phyloP scores from a whole-genome alignment of 2,329 filamentous ascomycete species.

The Rosellinia necatrix region DNA sequence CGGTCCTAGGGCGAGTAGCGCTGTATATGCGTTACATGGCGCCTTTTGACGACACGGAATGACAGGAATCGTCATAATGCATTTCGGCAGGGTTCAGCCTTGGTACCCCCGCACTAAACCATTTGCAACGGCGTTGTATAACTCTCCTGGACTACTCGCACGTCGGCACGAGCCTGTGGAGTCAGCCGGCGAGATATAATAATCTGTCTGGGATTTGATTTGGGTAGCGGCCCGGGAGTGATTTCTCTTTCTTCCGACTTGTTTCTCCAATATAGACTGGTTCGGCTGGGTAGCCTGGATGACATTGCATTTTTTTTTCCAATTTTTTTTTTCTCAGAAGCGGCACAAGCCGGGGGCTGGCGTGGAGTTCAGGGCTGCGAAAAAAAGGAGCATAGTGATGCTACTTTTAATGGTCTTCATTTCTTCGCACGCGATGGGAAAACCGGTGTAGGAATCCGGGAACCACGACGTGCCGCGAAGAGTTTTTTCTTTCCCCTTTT shows the following conservation, averaged over 20 bases:
- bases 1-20: neutral
- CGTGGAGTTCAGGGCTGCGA: slow-evolving; percentile 25
- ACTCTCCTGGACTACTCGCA: neutral
- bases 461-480: slow-evolving; percentile 14
- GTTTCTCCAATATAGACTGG: slow-evolving; percentile 32
- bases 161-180: neutral
- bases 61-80: neutral
- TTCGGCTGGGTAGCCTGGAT: slow-evolving; percentile 30
- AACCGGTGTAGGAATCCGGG: slow-evolving; percentile 3
- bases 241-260: slow-evolving; percentile 11
- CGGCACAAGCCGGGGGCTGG: slow-evolving; percentile 22
- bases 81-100: neutral
- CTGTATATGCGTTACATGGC: slow-evolving; percentile 2
- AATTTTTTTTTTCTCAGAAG: no score
- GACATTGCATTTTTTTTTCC: slow-evolving; percentile 29
- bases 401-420: slow-evolving; percentile 15
- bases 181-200: neutral
- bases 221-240: slow-evolving; percentile 15
- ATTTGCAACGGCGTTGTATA: neutral
- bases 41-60: neutral
- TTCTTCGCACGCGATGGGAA: slow-evolving; percentile 7
- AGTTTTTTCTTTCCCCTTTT: slow-evolving; percentile 1
- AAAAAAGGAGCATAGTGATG: slow-evolving; percentile 15
- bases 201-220: slow-evolving; percentile 13
- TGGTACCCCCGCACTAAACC: neutral